These are phyloP conservation scores for Dryadomyces sulphureus DNA, from an alignment of 2,329 filamentous ascomycete genomes.

Conservation along the genomic window DNA sequence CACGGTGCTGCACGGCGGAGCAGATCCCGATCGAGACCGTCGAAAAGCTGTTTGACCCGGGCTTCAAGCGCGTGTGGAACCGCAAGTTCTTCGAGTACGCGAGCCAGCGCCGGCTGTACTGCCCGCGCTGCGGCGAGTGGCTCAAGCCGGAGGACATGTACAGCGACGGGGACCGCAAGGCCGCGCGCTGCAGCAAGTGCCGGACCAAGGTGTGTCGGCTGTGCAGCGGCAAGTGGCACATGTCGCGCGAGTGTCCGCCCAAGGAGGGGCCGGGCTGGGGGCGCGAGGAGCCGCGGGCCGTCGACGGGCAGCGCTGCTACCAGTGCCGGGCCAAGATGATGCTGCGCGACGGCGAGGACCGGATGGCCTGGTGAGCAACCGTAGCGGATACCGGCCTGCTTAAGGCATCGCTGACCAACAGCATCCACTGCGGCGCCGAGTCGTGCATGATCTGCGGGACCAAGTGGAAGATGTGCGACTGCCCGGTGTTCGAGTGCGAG, in stretches of 20 bases:
- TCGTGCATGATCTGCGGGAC: constrained; percentile 78
- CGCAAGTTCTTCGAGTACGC: constrained; percentile 65
- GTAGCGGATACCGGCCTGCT: neutral
- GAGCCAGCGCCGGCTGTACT: constrained; percentile 62
- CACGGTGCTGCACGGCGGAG: constrained; percentile 60
- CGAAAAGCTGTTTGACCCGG: constrained; percentile 54
- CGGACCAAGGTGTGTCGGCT: constrained; percentile 57
- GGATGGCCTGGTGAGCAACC: constrained; percentile 65
- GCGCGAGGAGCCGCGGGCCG: constrained; percentile 50
- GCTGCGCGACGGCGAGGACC: constrained; percentile 70
- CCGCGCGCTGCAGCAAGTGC: constrained; percentile 57
- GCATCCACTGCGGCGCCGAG: constrained; percentile 59
- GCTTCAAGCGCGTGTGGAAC: constrained; percentile 71
- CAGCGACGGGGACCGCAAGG: constrained; percentile 43
- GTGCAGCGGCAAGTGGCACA: constrained; percentile 66
- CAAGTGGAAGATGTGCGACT: constrained; percentile 74
- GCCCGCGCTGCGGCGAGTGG: constrained; percentile 67
- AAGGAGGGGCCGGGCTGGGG: constrained; percentile 51
- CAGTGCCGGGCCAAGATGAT: constrained; percentile 63
- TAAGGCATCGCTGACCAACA: neutral
- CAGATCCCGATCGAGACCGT: constrained; percentile 65
- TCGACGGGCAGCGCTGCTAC: constrained; percentile 64
- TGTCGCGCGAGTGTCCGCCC: constrained; percentile 51
- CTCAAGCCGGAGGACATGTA: constrained; percentile 60
- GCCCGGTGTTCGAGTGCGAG: constrained; percentile 63